Evolutionary conservation across 2,329 filamentous ascomycete genomes (phyloP), one percentile per base, ranked within the genome.

Genomic region (Aspergillus thermomutatus): DNA sequence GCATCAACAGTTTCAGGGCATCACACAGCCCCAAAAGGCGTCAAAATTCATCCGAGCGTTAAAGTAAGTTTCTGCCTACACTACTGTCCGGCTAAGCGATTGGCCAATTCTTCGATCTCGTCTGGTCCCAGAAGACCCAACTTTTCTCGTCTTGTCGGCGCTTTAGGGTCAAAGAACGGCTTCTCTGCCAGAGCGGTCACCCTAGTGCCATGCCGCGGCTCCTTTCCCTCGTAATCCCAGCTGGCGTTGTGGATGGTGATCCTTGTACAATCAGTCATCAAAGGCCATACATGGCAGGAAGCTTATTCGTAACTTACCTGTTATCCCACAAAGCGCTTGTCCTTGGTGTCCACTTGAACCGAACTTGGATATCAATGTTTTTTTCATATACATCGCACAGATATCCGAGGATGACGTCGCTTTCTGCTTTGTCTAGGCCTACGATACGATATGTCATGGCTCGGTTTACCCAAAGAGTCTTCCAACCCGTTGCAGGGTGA

Each of bases 401-500:
- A 57, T 90, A 89, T 27, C 80, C 80, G 9, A 91, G 74, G 14
- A 91, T 86, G 0, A 84, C 61, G 62, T 90, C 87, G 56, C 86
- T 89, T 72, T 91, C 88, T 0, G 79, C 84, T 58, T 83, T 83
- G 63, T 91, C 87, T 0, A 91, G 70, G 0, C 87, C 88, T 0
- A 90, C 83, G 49, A 91, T 90, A 0, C 82, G 78, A 5, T 81
- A 80, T 0, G 87, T 90, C 81, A 90, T 87, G 1, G 84, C 78
- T 3, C 87, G 81, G 68, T 91, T 91, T 0, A 91, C 88, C 78
- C 82, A 91, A 0, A 91, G 78, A 0, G 86, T 80, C 70, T 90
- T 91, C 88, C 88, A 90, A 0, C 87, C 88, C 0, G 88, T 91
- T 0, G 84, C 87, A 0, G 88, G 88, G 66, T 91, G 87, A 0